A percentile compares a stretch with the other conserved stretches of the same genome.
Conservation (phyloP, 2,329 filamentous ascomycete species). For the Alternaria solani region DNA sequence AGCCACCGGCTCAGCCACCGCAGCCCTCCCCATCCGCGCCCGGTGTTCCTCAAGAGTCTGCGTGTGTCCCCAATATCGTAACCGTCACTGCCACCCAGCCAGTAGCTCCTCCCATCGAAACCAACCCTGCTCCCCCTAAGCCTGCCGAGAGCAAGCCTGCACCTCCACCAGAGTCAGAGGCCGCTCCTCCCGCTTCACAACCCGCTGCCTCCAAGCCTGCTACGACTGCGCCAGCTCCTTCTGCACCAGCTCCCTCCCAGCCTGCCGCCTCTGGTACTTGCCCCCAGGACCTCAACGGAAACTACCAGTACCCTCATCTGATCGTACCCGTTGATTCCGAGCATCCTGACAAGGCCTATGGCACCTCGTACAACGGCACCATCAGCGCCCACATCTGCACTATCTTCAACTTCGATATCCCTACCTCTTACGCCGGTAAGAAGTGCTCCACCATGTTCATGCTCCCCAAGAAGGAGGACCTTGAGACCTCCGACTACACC, state of each 20-base stretch:
- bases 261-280: slow-evolving; percentile 13
- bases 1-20: not conserved
- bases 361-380: slow-evolving; percentile 65
- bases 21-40: not conserved
- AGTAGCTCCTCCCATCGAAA: not conserved
- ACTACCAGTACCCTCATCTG: slow-evolving; percentile 54
- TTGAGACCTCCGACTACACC: slow-evolving; percentile 67
- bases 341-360: slow-evolving; percentile 60
- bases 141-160: not conserved
- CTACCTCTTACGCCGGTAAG: slow-evolving; percentile 61
- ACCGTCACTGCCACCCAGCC: slow-evolving; percentile 1
- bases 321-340: slow-evolving; percentile 68
- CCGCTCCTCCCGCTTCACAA: not conserved
- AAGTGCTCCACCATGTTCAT: slow-evolving; percentile 72
- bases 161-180: not conserved
- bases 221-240: not conserved
- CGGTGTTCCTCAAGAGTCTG: not conserved
- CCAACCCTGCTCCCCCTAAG: too few species aligned
- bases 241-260: not conserved
- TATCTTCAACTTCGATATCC: slow-evolving; percentile 76
- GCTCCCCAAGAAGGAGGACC: slow-evolving; percentile 64
- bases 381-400: slow-evolving; percentile 56
- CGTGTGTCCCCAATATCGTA: not conserved
- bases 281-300: slow-evolving; percentile 35
- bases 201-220: not conserved